Percentiles rank a stretch among this genome's conserved stretches.
Conservation (phyloP, 768 basidiomycete genomes). For the Gymnopilus junonius region DNA sequence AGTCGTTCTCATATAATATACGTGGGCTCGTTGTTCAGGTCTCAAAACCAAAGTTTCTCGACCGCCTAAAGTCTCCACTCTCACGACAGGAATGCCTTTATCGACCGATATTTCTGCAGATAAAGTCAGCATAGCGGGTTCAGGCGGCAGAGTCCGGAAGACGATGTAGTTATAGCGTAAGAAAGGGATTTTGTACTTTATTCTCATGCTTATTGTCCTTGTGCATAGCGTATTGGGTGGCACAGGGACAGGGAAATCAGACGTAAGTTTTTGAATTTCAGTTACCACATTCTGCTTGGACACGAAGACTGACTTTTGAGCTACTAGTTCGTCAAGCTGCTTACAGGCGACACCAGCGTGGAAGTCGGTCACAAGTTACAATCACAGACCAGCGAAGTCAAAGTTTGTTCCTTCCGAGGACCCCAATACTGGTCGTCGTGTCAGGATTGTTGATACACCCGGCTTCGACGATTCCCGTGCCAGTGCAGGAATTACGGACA, state of each 20-base stretch:
- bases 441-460: slow-evolving; percentile 29
- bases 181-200: not conserved
- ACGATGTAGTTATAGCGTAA: not conserved
- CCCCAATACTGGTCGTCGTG: slow-evolving; percentile 11
- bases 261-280: not conserved
- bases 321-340: not conserved
- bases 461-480: slow-evolving; percentile 32
- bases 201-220: not conserved
- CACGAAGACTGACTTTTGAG: not conserved
- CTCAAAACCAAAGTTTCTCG: too few species aligned
- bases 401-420: slow-evolving; percentile 8
- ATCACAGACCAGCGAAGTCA: not conserved
- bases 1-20: too few species aligned
- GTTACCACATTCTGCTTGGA: not conserved
- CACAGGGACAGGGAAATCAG: not conserved
- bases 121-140: too few species aligned
- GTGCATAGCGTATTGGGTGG: not conserved
- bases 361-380: not conserved
- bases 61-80: too few species aligned
- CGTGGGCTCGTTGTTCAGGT: too few species aligned
- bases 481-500: slow-evolving; percentile 31
- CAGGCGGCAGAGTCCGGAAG: not conserved
- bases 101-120: too few species aligned
- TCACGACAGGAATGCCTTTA: too few species aligned
- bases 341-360: not conserved